Evolutionary conservation across 2,329 filamentous ascomycete genomes (phyloP).

Genomic region (Stachybotrys chlorohalonatus): DNA sequence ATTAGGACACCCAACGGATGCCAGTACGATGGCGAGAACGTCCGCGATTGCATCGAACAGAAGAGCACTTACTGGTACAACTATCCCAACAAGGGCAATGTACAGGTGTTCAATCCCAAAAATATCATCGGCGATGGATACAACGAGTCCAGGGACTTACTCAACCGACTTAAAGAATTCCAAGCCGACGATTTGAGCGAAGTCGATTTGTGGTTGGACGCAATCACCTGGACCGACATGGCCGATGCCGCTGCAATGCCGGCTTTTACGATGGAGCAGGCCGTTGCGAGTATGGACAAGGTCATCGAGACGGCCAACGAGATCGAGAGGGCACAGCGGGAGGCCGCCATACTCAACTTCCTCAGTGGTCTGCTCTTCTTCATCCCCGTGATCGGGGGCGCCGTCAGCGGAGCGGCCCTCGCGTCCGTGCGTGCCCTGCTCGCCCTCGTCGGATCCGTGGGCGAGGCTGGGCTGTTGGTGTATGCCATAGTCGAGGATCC

Average conservation of each 20-base stretch:
- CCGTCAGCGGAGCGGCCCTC: conserved; percentile 14
- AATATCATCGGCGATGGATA: not conserved
- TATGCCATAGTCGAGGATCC: conserved; percentile 15
- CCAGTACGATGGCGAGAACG: not conserved
- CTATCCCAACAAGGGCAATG: not conserved
- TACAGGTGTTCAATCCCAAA: not conserved
- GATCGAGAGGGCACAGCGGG: conserved; percentile 9
- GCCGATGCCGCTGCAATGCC: conserved; percentile 2
- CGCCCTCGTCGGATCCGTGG: conserved; percentile 10
- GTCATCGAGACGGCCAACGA: conserved; percentile 14
- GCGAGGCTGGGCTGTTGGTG: conserved; percentile 11
- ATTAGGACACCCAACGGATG: conserved; percentile 1
- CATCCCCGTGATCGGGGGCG: conserved; percentile 40
- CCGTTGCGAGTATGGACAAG: conserved; percentile 14
- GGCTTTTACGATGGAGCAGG: conserved; percentile 4
- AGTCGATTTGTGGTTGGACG: not conserved
- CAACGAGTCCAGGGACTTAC: not conserved
- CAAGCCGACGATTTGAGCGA: not conserved
- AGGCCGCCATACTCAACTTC: conserved; percentile 17
- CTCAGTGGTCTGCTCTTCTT: conserved; percentile 38
- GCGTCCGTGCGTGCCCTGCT: conserved; percentile 6
- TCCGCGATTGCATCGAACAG: not conserved
- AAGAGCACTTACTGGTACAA: not conserved
- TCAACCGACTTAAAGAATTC: not conserved
- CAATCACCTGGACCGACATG: conserved; percentile 1